Evolutionary conservation across 768 basidiomycete genomes (phyloP), one percentile per base, ranked within the genome.

Genomic region (Trametopsis cervina): DNA sequence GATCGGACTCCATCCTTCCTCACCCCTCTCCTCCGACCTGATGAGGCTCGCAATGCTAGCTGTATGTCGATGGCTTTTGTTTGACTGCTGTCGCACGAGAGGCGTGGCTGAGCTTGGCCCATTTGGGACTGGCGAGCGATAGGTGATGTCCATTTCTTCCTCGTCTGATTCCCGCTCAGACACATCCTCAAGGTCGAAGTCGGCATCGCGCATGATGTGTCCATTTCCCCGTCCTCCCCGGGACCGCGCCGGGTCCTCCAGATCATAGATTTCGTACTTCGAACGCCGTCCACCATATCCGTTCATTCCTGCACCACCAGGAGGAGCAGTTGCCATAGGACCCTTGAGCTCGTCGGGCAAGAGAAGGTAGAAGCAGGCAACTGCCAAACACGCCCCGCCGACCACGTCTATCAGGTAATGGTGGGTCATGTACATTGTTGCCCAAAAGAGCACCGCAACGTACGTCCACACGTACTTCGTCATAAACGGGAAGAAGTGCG

Each of bases 341-440:
- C 78, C 77, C 50, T 77, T 78, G 54, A 95, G 74, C 49, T 85
- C 82, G 53, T 86, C 81, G 0, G 93, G 91, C 59, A 97, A 81
- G 68, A 83, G 84, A 54, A 88, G 59, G 70, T 91, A 97, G 74
- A 97, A 98, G 59, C 79, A 83, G 17, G 78, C 76, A 29, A 85
- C 83, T 40, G 94, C 85, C 53, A 99, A 77, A 62, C 93, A 95
- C 0, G 87, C 89, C 12, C 96, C 96, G 9, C 83, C 89, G 42
- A 92, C 89, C 62, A 97, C 89, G 62, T 99, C 96, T 68, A 99
- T 93, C 61, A 99, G 85, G 73, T 98, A 98, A 70, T 98, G 95
- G 66, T 96, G 92, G 3, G 89, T 90, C 58, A 95, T 85, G 71
- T 95, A 97, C 95, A 98, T 98, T 20, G 95, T 97, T 9, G 89